Base-by-base conservation (phyloP, 2,329 filamentous ascomycete genomes). In the Penicillium rolfsii region DNA sequence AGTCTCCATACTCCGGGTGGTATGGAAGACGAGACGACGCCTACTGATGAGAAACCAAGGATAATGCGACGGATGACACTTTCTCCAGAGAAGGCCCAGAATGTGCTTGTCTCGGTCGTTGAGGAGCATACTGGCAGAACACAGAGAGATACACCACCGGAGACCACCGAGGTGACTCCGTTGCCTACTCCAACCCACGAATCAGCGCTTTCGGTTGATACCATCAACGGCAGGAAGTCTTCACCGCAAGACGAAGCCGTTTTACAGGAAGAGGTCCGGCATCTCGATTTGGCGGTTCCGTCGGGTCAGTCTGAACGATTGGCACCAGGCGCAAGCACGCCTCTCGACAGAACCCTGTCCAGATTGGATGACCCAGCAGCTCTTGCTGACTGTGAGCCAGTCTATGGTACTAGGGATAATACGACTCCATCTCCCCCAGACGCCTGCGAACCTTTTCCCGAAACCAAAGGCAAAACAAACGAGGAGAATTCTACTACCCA, bases 61-160 rank as follows among this genome's bases (percentile, higher is more conserved):
- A 66, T 73, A 57, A 66, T 75, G 66, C 74, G 75, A 63, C 76
- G 76, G 59, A 75, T 78, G 74, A 79, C 75, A 45, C 80, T 86
- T 64, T 87, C 82, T 14, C 82, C 83, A 0, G 87, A 90, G 67
- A 87, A 87, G 68, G 84, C 86, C 8, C 83, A 87, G 56, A 82
- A 88, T 70, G 85, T 88, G 65, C 74, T 91, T 30, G 83, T 84
- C 6, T 87, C 87, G 8, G 87, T 89, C 3, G 83, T 89, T 14
- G 85, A 90, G 69, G 86, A 89, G 69, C 84, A 90, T 66, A 80
- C 82, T 4, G 77, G 73, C 8, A 76, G 76, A 57, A 72, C 73
- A 41, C 69, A 72, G 33, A 69, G 68, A 46, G 69, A 70, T 7
- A 60, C 62, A 28, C 33, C 48, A 14, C 46, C 63, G n/a, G 62